Conservation (phyloP, 2,329 filamentous ascomycete species). For the Colletotrichum sp. region DNA sequence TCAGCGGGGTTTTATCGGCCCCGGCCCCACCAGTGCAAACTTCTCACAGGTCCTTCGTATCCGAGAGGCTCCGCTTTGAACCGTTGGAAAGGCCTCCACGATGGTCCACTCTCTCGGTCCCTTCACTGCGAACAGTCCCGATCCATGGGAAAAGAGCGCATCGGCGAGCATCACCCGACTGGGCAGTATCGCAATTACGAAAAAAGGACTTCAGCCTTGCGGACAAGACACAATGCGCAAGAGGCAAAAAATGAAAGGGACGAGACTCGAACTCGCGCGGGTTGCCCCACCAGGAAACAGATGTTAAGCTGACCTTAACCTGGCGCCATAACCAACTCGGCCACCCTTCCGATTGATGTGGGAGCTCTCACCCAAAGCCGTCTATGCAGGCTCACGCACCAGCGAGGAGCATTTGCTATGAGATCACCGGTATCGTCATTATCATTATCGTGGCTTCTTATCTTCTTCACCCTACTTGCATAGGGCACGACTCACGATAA, state of each 20-base stretch:
- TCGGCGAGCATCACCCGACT: neutral
- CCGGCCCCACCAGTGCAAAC: constrained; percentile 14
- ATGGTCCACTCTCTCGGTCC: neutral
- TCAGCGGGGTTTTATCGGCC: neutral
- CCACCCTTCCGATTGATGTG: neutral
- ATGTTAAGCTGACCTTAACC: constrained; percentile 21
- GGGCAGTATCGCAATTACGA: neutral
- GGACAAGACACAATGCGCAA: neutral
- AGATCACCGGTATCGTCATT: neutral
- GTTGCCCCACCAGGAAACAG: constrained; percentile 22
- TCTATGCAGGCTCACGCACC: accelerated
- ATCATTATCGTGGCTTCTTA: neutral
- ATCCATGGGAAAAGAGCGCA: neutral
- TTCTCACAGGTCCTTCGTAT: constrained; percentile 15
- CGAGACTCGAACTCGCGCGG: constrained; percentile 23
- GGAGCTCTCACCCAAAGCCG: accelerated
- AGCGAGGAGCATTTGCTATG: neutral
- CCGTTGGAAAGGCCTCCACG: neutral
- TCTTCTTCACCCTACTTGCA: neutral
- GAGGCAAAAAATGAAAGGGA: neutral
- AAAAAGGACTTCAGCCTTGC: no score
- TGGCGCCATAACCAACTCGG: constrained; percentile 23
- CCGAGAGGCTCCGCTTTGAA: neutral
- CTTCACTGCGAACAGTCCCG: neutral
- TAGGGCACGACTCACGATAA: neutral